Percentiles rank a stretch among this genome's conserved stretches.
Evolutionary conservation across 805 yeast genomes (phyloP).

Genomic region (Yarrowia bubula): DNA sequence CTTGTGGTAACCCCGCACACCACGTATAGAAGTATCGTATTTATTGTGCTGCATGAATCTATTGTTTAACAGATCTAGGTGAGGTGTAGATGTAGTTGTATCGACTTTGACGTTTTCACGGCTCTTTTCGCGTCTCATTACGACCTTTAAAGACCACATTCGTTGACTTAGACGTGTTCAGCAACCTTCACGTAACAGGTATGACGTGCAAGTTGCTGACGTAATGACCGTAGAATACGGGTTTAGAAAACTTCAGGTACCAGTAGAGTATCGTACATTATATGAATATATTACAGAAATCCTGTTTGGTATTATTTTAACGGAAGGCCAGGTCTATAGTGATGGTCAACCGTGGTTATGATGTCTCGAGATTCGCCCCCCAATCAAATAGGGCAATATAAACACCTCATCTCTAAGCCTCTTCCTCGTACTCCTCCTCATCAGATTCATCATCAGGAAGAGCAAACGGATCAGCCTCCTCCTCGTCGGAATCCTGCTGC

Average conservation of each 20-base stretch:
- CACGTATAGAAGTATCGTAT: constrained; percentile 16
- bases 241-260: too few species aligned
- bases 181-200: too few species aligned
- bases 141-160: too few species aligned
- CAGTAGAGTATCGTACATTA: background rate
- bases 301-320: background rate
- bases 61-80: background rate
- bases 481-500: constrained; percentile 34
- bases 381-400: background rate
- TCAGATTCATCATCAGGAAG: constrained; percentile 23
- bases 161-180: too few species aligned
- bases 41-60: constrained; percentile 21
- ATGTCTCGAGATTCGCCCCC: background rate
- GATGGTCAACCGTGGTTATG: background rate
- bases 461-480: constrained; percentile 24
- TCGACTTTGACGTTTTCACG: background rate
- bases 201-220: too few species aligned
- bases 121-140: too few species aligned
- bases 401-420: background rate
- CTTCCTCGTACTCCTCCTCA: constrained; percentile 31
- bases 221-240: too few species aligned
- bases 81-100: background rate
- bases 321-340: background rate
- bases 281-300: background rate
- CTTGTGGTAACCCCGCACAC: constrained; percentile 24